Base-by-base conservation (phyloP, 2,329 filamentous ascomycete species). In the Chaetomium sp. region DNA sequence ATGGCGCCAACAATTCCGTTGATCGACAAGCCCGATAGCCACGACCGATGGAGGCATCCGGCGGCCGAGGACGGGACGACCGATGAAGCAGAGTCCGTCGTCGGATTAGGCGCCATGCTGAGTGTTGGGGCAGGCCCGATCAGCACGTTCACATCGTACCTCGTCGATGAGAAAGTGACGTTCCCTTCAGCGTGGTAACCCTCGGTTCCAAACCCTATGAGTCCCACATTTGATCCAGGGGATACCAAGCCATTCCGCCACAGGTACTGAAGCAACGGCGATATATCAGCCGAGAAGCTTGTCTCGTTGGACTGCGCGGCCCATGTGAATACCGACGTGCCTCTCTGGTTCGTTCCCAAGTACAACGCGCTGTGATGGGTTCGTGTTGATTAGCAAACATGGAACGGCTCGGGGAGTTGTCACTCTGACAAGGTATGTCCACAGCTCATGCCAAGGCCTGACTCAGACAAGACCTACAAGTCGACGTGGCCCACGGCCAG, bases 181-280 rank as follows among this genome's bases (percentile, higher is more conserved):
- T 74, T 74, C 35, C 63, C 68, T 0, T 53, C 59, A 3, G 74
- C 72, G 35, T 72, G 69, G 64, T 71, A 75, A 4, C 73, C 70
- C 61, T 76, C 74, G 47, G 72, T 71, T 19, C 74, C 74, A 61
- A 75, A 75, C 54, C 71, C 70, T n/a, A 75, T 68, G 8, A 74
- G 65, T 12, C 74, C 74, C 12, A 76, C 60, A 51, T 71, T 63
- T 12, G 72, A 71, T 21, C 68, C 68, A 19, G 68, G 53, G 50
- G 74, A 71, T 19, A 75, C 69, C 49, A 75, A 65, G 21, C 70
- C 69, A 53, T 70, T 72, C 45, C 70, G 69, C 69, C 72, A 73
- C 29, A 76, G 70, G 62, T 73, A 74, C 57, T 75, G 69, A 35
- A 76, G 68, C 45, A 76, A 68, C 4, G 74, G 74, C 10, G 70